Evolutionary conservation across 2,329 filamentous ascomycete genomes (phyloP).

Genomic region (Metarhizium album): DNA sequence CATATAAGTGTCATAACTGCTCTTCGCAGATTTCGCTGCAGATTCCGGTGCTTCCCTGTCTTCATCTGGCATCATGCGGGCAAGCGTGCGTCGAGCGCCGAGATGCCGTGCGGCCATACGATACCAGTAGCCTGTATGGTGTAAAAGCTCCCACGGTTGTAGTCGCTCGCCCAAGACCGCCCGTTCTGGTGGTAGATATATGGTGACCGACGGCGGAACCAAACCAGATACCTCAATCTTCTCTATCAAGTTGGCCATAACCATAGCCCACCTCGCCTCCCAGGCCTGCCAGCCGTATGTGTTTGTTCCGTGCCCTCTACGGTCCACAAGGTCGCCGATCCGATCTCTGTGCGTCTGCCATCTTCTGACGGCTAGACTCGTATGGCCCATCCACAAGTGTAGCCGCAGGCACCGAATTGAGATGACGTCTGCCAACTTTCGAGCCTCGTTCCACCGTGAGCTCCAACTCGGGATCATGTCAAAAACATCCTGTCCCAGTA

Average conservation of each 20-base stretch:
- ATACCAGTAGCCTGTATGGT: slow-evolving; percentile 60
- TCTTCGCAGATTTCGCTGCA: slow-evolving; percentile 34
- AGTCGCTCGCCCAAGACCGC: slow-evolving; percentile 44
- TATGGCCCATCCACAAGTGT: slow-evolving; percentile 67
- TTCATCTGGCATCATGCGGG: slow-evolving; percentile 47
- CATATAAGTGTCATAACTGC: slow-evolving; percentile 55
- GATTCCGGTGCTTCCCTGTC: slow-evolving; percentile 39
- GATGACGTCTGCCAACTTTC: slow-evolving; percentile 72
- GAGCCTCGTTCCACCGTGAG: slow-evolving; percentile 83
- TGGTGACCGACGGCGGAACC: slow-evolving; percentile 27
- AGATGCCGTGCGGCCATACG: slow-evolving; percentile 48
- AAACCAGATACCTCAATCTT: slow-evolving; percentile 41
- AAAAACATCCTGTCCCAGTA: slow-evolving; percentile 75
- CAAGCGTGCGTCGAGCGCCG: slow-evolving; percentile 40
- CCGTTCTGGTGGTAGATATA: slow-evolving; percentile 50
- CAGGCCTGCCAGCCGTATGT: slow-evolving; percentile 94
- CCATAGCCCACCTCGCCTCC: slow-evolving; percentile 62
- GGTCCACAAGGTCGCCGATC: slow-evolving; percentile 67
- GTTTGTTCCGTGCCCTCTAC: slow-evolving; percentile 70
- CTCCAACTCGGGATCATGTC: slow-evolving; percentile 87
- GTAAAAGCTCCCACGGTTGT: slow-evolving; percentile 52
- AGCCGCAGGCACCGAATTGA: slow-evolving; percentile 75
- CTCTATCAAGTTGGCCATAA: slow-evolving; percentile 52
- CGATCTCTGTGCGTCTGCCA: slow-evolving; percentile 71
- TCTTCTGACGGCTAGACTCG: slow-evolving; percentile 66